Evolutionary conservation across 2,329 filamentous ascomycete genomes (phyloP).

Genomic region (Dryadomyces quercus-mongolicae): DNA sequence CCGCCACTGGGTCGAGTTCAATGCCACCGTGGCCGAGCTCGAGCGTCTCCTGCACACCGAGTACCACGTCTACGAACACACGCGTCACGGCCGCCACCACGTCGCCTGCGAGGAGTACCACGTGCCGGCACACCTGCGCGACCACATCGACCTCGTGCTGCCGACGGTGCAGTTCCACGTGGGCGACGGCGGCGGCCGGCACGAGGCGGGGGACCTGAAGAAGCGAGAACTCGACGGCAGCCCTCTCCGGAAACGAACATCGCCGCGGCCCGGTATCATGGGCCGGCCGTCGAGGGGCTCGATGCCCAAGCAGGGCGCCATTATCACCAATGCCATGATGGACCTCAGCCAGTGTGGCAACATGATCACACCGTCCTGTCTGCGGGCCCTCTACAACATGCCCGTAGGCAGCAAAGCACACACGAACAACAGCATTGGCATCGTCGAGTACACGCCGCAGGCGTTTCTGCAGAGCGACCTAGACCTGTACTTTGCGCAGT

Average conservation of each 20-base stretch:
- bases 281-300: constrained; percentile 15
- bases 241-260: not conserved
- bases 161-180: constrained; percentile 26
- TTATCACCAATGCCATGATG: constrained; percentile 19
- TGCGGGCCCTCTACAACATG: constrained; percentile 34
- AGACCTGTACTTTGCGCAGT: constrained; percentile 33
- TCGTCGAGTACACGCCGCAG: constrained; percentile 42
- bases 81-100: constrained; percentile 20
- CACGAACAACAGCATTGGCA: constrained; percentile 35
- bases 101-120: constrained; percentile 30
- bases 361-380: constrained; percentile 44
- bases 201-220: constrained; percentile 12
- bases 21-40: constrained; percentile 39
- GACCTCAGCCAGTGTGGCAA: constrained; percentile 31
- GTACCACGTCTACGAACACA: constrained; percentile 38
- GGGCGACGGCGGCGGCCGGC: not conserved
- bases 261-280: constrained; percentile 16
- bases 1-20: constrained; percentile 41
- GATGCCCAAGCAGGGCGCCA: constrained; percentile 19
- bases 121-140: constrained; percentile 21
- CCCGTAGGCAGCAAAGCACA: constrained; percentile 22
- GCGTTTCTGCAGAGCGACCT: constrained; percentile 38
- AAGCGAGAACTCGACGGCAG: constrained; percentile 11
- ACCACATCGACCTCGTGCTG: constrained; percentile 29
- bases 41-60: constrained; percentile 39